Base-by-base conservation (phyloP, 1,284 basidiomycete species). In the Taiwanofungus camphoratus region DNA sequence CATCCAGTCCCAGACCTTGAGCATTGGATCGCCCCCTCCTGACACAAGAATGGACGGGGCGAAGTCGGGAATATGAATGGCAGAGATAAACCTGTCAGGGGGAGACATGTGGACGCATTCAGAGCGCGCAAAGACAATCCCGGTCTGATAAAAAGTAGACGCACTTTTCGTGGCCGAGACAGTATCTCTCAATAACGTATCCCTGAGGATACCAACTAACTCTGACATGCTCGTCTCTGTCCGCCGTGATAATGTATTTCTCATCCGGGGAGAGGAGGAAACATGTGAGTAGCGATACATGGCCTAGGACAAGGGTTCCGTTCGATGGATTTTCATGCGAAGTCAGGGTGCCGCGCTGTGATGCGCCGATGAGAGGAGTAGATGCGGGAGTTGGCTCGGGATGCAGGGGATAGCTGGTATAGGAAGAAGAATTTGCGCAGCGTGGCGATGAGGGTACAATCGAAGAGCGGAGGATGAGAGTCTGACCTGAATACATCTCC, bases 171-270 rank as follows among this genome's bases (percentile, higher is more conserved):
- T 90, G 86, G 5, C 92, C 92, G 30, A 93, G 73, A 49, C 92
- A 87, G 62, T 82, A 95, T 45, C 74, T 77, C 60, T 95, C 89
- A 45, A 95, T 86, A 26, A 79, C 76, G 53, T 85, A 87, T 11
- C 90, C 85, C 46, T 85, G 70, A 0, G 93, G 93, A 58, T 79
- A 96, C 76, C 87, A 80, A 56, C 87, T 92, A n/a, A 94, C 76
- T 41, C 93, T 75, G 41, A 97, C 85, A 59, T 96, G 93, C 60
- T 96, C 93, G 58, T 96, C 93, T 35, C 93, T 69, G 60, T 96
- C 93, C 0, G 89, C 85, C 0, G 91, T 90, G 52, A 95, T 73
- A 55, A 97, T 81, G 56, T 75, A 82, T 44, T 73, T 74, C 50
- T 84, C 79, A 56, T 89, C 81, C 0, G 62, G 58, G 0, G 82